phyloP scores from a whole-genome alignment of 2,329 filamentous ascomycete species.

The Lasiodiplodia hormozganensis region DNA sequence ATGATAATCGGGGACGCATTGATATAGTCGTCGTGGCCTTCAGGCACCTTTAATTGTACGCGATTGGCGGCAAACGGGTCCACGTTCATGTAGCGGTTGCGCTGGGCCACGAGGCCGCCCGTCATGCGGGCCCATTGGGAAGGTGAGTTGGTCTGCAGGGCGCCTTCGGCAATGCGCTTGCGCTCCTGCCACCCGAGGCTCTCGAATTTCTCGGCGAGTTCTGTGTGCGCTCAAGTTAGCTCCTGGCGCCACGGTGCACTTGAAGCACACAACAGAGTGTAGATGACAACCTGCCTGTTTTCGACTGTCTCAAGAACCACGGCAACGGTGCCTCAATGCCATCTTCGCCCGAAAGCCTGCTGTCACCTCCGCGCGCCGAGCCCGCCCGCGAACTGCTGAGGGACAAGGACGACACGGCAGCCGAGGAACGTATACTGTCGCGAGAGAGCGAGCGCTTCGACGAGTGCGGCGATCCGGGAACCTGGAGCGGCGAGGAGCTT shows the following conservation, averaged over 20 bases:
- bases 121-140: slow-evolving; percentile 66
- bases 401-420: slow-evolving; percentile 37
- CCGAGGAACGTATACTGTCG: slow-evolving; percentile 45
- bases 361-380: slow-evolving; percentile 35
- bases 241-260: neutral
- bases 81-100: slow-evolving; percentile 90
- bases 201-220: slow-evolving; percentile 66
- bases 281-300: slow-evolving; percentile 56
- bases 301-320: slow-evolving; percentile 58
- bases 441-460: slow-evolving; percentile 49
- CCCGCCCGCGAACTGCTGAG: slow-evolving; percentile 34
- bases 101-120: slow-evolving; percentile 61
- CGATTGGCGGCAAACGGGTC: slow-evolving; percentile 89
- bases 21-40: slow-evolving; percentile 64
- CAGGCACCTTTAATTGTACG: slow-evolving; percentile 78
- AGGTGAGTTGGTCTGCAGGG: slow-evolving; percentile 39
- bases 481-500: slow-evolving; percentile 36
- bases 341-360: neutral
- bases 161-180: slow-evolving; percentile 56
- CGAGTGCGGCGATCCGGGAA: slow-evolving; percentile 37
- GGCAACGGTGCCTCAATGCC: slow-evolving; percentile 22
- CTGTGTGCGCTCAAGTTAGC: slow-evolving; percentile 44
- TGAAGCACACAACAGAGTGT: slow-evolving; percentile 24
- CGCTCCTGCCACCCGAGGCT: slow-evolving; percentile 68
- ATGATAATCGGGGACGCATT: slow-evolving; percentile 57